These are phyloP conservation scores for Lepidium africanum DNA, from an alignment of 345 rosid genomes.

Conservation along the genomic window DNA sequence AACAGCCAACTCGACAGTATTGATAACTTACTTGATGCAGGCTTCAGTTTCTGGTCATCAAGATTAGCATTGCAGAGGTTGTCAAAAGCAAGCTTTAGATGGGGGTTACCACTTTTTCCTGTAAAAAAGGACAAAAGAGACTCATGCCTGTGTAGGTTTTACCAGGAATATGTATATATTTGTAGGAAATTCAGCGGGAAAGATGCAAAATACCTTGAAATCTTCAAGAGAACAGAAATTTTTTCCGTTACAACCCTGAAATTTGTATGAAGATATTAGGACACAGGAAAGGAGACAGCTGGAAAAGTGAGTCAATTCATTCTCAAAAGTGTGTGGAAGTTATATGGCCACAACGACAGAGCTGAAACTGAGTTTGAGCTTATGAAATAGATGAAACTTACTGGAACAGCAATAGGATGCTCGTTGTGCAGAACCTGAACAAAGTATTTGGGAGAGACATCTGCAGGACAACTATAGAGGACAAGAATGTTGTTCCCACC, in stretches of 20 bases:
- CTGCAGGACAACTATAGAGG: conserved; percentile 62
- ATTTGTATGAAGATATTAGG: neutral
- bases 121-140: neutral
- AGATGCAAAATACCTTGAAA: conserved; percentile 55
- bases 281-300: neutral
- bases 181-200: neutral
- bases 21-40: conserved; percentile 39
- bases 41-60: conserved; percentile 30
- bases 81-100: conserved; percentile 64
- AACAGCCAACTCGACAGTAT: conserved; percentile 46
- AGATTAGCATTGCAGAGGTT: conserved; percentile 46
- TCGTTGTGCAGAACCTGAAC: conserved; percentile 92
- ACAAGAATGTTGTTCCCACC: conserved; percentile 85
- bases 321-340: neutral
- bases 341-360: neutral
- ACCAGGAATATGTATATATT: neutral
- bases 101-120: conserved; percentile 79
- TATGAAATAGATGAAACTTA: conserved; percentile 29
- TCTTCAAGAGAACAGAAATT: conserved; percentile 71
- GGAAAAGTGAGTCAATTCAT: neutral
- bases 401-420: conserved; percentile 68
- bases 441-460: conserved; percentile 59
- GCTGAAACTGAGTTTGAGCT: conserved; percentile 2
- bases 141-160: neutral
- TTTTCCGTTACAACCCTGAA: conserved; percentile 67